Base-by-base conservation (phyloP, 2,329 filamentous ascomycete species). In the Aureobasidium sp. region DNA sequence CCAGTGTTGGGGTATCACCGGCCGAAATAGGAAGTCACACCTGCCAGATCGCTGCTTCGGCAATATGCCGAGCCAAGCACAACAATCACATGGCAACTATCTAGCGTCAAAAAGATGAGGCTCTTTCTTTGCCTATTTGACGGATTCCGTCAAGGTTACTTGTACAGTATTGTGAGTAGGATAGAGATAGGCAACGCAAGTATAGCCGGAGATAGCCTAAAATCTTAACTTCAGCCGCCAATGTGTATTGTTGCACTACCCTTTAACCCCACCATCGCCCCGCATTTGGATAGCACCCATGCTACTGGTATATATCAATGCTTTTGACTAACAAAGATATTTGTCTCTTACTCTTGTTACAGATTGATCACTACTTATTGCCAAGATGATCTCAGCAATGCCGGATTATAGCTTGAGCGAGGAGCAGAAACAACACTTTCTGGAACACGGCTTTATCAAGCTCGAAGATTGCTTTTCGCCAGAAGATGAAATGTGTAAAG, bases 391-490 rank as follows among this genome's bases (percentile, higher is more conserved):
- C 26, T 44, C 55, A 26, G 42, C 55, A 17, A 47, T 29, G 23
- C 34, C 51, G 26, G 37, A 66, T 32, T 60, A 64, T 29, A 63
- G 68, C 61, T 75, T 82, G 37, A 76, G 76, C 0, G 71, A 77
- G 56, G 73, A 76, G 36, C 75, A 84, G 64, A 78, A 80, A 55
- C 71, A 77, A 55, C 80, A 82, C 65, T 86, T 85, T 69, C 71
- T 86, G 39, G 69, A 60, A 1, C 74, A 85, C 68, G 83, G 83
- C 58, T 86, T 78, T 71, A 67, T 86, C 26, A 81, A 81, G 51
- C 70, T 86, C 15, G 73, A 75, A 1, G 70, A 77, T 32, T 85
- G 82, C 73, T 83, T 84, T 68, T 77, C 79, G 0, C 70, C 69
- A 20, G 74, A 77, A 58, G 77, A 80, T 65, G 78, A 80, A 1